Base-by-base conservation (phyloP, 257 asterid species). In the Fraxinus pennsylvanica region DNA sequence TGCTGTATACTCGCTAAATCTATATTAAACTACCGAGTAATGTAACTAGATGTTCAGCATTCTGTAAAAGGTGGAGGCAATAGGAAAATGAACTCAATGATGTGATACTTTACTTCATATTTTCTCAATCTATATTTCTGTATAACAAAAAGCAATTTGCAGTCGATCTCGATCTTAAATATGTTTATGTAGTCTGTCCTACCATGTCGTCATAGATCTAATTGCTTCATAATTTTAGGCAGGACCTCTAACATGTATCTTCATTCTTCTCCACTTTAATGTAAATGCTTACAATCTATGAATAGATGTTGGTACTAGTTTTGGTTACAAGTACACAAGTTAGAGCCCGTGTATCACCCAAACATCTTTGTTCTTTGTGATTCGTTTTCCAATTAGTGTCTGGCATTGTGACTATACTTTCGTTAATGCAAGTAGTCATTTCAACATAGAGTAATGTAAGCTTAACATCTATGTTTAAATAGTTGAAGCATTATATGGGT, bases 171-270 rank as follows among this genome's bases (percentile, higher is more conserved):
- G 61, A 57, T 74, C 63, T 69, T 54, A 45, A 13, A 33, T 68
- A 25, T 70, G 61, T 27, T 35, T 66, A 77, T 57, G 47, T 67
- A 47, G 68, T 78, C 54, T 45, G 63, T 80, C 73, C 57, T 52
- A 36, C 3, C 33, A n/a, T 73, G 67, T 68, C 2, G 27, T 61
- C 57, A 71, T 33, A 65, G 76, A 67, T 57, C 75, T 61, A 80
- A 32, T 21, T 71, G 35, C 35, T 74, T 47, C 75, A 66, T 29
- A 39, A 39, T 50, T 67, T 74, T 50, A 4, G 63, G 29, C 63
- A 22, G 15, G 47, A 25, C 14, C 15, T 22, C 30, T 61, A 63
- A 22, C 14, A 22, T 3, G 33, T 7, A 25, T 63, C 17, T 63
- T 63, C 35, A 63, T 25, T 17, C 35, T 63, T 63, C 33, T 25